Percentiles rank a stretch among this genome's conserved stretches.
phyloP scores from a whole-genome alignment of 805 yeast species.

The Sungouiozyma ichnusensis region DNA sequence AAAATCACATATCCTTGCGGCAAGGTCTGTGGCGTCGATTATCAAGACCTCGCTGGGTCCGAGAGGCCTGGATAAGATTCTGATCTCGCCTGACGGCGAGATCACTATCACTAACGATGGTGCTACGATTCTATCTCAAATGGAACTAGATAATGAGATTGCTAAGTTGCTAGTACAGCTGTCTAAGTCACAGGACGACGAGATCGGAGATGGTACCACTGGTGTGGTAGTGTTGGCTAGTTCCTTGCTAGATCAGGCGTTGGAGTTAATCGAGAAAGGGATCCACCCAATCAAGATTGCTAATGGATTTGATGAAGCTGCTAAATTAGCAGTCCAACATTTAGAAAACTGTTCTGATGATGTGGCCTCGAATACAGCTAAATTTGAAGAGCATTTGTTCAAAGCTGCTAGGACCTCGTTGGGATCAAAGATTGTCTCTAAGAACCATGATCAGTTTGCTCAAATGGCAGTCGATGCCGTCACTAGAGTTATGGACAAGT shows the following conservation, averaged over 20 bases:
- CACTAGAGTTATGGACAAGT: conserved; percentile 79
- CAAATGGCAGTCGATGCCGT: conserved; percentile 97
- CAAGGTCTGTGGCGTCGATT: conserved; percentile 86
- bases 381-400: conserved; percentile 43
- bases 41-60: conserved; percentile 93
- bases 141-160: conserved; percentile 92
- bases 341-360: conserved; percentile 69
- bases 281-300: conserved; percentile 96
- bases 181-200: conserved; percentile 93
- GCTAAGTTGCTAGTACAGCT: conserved; percentile 92
- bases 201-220: conserved; percentile 98
- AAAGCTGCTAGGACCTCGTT: conserved; percentile 91
- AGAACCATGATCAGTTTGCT: conserved; percentile 87
- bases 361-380: conserved; percentile 29
- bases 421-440: conserved; percentile 92
- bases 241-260: conserved; percentile 87
- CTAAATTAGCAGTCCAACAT: conserved; percentile 74
- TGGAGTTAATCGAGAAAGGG: conserved; percentile 89
- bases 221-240: conserved; percentile 97
- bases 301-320: conserved; percentile 94
- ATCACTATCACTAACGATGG: conserved; percentile 98
- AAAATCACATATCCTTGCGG: conserved; percentile 85
- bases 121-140: conserved; percentile 89
- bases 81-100: conserved; percentile 93
- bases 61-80: conserved; percentile 93